Percentiles rank a stretch among this genome's conserved stretches.
Conservation (phyloP, 257 asterid genomes). For the Linderniella brevidens region DNA sequence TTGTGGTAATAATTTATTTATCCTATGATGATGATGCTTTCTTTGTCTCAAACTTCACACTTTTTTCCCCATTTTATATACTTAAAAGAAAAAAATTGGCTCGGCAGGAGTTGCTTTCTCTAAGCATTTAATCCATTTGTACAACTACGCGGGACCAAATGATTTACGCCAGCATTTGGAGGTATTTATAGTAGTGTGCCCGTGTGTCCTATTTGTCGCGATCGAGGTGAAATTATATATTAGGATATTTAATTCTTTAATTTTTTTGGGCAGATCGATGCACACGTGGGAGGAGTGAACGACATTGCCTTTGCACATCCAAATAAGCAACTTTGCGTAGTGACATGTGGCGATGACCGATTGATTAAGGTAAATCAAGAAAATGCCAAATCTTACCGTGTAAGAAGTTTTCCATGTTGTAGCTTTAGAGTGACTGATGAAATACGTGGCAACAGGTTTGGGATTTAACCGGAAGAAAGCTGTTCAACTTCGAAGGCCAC, state of each 20-base stretch:
- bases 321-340: conserved; percentile 75
- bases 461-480: conserved; percentile 24
- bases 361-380: conserved; percentile 54
- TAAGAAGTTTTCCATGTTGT: neutral
- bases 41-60: conserved; percentile 3
- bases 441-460: conserved; percentile 40
- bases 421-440: neutral
- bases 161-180: conserved; percentile 85
- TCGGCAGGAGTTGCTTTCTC: conserved; percentile 87
- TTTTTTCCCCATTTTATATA: conserved; percentile 7
- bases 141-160: conserved; percentile 71
- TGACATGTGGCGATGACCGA: conserved; percentile 97
- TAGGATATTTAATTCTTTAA: neutral
- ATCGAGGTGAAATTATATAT: too few relatives aligned
- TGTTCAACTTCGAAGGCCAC: conserved; percentile 62
- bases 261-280: conserved; percentile 60
- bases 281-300: conserved; percentile 83
- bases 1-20: conserved; percentile 40
- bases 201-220: too few relatives aligned
- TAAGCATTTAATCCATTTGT: conserved; percentile 86
- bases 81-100: conserved; percentile 11
- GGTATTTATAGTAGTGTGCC: conserved; percentile 18
- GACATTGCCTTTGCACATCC: conserved; percentile 95
- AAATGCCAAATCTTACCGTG: conserved; percentile 5
- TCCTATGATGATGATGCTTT: conserved; percentile 1